Conservation (phyloP, 2,329 filamentous ascomycete species). For the Ceratocystis lukuohia region DNA sequence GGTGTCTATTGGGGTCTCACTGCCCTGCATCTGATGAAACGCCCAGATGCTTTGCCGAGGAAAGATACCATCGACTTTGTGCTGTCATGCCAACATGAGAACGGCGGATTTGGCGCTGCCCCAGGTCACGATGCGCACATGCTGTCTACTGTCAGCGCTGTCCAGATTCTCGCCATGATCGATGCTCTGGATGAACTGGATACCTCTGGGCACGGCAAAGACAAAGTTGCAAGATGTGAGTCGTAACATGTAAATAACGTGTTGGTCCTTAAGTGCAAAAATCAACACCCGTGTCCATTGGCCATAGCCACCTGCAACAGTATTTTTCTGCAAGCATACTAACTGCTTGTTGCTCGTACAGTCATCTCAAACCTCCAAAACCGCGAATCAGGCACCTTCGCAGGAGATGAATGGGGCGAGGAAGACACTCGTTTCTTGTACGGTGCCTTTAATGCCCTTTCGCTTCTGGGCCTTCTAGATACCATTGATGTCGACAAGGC, state of each 20-base stretch:
- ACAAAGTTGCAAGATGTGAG: slow-evolving; percentile 68
- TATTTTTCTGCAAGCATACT: slow-evolving; percentile 14
- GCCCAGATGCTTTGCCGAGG: slow-evolving; percentile 67
- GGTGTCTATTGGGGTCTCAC: slow-evolving; percentile 95
- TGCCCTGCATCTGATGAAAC: slow-evolving; percentile 70
- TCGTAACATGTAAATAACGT: slow-evolving; percentile 21
- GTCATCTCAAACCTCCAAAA: slow-evolving; percentile 77
- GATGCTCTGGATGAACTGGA: slow-evolving; percentile 80
- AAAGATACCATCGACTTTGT: slow-evolving; percentile 79
- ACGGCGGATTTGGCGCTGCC: slow-evolving; percentile 84
- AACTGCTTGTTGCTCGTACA: slow-evolving; percentile 24
- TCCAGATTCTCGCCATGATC: slow-evolving; percentile 80
- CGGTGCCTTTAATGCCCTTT: slow-evolving; percentile 76
- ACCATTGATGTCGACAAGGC: slow-evolving; percentile 69
- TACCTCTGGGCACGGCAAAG: slow-evolving; percentile 46
- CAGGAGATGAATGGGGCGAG: slow-evolving; percentile 93
- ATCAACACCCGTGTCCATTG: no score
- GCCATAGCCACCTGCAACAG: neutral
- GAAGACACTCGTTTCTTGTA: slow-evolving; percentile 91
- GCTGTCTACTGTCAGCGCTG: slow-evolving; percentile 86
- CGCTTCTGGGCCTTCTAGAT: slow-evolving; percentile 60
- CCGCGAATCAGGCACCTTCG: slow-evolving; percentile 68
- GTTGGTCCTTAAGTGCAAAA: neutral
- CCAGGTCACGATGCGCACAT: slow-evolving; percentile 93
- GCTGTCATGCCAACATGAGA: slow-evolving; percentile 82